Evolutionary conservation across 768 basidiomycete species (phyloP).

Genomic region (Amanita pseudoporphyria): DNA sequence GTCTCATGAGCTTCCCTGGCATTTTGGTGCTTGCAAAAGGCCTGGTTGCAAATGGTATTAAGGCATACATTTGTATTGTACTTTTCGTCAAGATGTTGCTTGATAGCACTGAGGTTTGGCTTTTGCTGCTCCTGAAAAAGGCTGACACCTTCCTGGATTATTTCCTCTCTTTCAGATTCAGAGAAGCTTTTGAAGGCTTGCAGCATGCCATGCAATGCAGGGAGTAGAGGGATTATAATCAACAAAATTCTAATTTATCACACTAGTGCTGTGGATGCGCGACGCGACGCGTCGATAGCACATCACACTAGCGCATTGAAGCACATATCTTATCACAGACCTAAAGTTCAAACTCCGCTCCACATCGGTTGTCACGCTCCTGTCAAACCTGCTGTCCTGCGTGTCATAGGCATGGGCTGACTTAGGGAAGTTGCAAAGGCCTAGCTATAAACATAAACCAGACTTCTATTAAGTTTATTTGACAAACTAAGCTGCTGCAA

Average conservation of each 20-base stretch:
- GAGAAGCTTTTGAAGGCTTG: no score
- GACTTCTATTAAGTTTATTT: no score
- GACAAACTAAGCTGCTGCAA: no score
- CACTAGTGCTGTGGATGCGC: neutral
- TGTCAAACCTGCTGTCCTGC: no score
- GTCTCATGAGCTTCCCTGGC: conserved; percentile 1
- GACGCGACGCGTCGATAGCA: neutral
- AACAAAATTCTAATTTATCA: neutral
- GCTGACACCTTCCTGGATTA: no score
- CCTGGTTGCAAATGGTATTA: conserved; percentile 1
- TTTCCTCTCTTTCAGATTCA: no score
- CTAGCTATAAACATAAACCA: no score
- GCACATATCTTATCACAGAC: neutral
- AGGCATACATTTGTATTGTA: conserved; percentile 2
- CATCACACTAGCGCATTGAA: neutral
- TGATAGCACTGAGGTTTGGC: conserved; percentile 1
- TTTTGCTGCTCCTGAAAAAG: neutral
- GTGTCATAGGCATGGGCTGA: no score
- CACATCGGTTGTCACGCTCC: neutral
- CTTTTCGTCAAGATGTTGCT: neutral
- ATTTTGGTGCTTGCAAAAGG: conserved; percentile 3
- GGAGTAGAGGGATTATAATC: neutral
- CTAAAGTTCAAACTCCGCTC: neutral
- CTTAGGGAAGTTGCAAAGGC: no score
- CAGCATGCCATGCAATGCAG: neutral